phyloP scores from a whole-genome alignment of 2,329 filamentous ascomycete genomes.

The Fusarium illudens region DNA sequence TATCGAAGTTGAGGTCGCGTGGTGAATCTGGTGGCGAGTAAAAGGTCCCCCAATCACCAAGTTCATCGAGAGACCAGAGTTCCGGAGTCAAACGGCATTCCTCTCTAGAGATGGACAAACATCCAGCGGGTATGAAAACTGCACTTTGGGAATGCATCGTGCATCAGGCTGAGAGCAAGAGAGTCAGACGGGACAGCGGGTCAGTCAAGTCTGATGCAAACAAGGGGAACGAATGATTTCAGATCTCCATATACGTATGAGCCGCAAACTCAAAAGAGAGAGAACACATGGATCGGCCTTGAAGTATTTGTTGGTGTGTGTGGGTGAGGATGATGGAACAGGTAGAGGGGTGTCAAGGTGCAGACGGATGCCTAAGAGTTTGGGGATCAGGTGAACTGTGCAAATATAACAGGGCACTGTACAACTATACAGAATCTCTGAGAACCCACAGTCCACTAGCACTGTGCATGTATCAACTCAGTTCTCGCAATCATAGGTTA shows the following conservation, averaged over 20 bases:
- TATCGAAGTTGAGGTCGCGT: not conserved
- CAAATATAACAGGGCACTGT: not conserved
- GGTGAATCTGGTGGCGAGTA: constrained; percentile 25
- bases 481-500: not conserved
- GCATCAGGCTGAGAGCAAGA: not conserved
- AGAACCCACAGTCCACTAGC: not conserved
- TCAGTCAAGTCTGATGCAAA: not conserved
- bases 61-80: constrained; percentile 14
- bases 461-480: not conserved
- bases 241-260: not conserved
- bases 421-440: not conserved
- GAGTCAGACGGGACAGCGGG: not conserved
- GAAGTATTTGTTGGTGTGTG: not conserved
- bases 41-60: constrained; percentile 44
- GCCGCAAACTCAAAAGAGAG: not conserved
- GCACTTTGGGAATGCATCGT: constrained; percentile 25
- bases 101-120: constrained; percentile 44
- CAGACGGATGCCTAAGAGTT: not conserved
- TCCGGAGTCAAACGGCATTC: constrained; percentile 25
- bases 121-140: constrained; percentile 54
- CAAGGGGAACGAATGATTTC: not conserved
- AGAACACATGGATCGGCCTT: not conserved
- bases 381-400: not conserved
- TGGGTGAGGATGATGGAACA: not conserved
- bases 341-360: not conserved